Evolutionary conservation across 345 rosid species (phyloP), one percentile per base, ranked within the genome.

Genomic region (Citrus medica): DNA sequence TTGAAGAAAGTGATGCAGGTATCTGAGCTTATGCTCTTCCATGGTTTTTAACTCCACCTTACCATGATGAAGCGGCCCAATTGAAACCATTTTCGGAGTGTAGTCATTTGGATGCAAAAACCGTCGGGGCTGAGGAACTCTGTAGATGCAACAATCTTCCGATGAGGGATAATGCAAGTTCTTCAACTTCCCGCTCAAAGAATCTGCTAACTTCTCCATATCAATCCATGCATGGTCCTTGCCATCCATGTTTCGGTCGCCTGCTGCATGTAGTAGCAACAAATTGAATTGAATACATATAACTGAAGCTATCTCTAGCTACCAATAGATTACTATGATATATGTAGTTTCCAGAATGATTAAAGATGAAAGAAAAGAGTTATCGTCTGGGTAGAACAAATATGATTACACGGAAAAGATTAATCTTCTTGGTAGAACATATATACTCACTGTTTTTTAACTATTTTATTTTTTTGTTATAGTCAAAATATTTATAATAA

Each of bases 1-100:
- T 12, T 6, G 4, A 14, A 77, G 79, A 67, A 83, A 83, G 30
- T 22, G 28, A 7, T 12, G 8, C 8, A 83, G 22, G 38, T 55
- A 80, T 55, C 77, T 63, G 14, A 7, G 9, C 68, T 83, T 77
- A 22, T 73, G 53, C 30, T 77, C 73, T 56, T 80, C 86, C 86
- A 63, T 77, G 1, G 71, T 58, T 27, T n/a, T 16, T 1, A 83
- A 14, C 1, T 37, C 33, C 33, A 42, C 1, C 10, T 30, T 38
- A 9, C 48, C 12, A 3, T 64, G 66, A 55, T 83, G 83, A 25
- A 67, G 58, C 0, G 83, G 81, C 24, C 83, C 83, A 28, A 80
- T 77, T 2, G 83, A 70, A 21, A 70, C 59, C 8, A 70, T 10
- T 70, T 27, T 5, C 1, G 80, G 80, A 24, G 48, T 65, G 32